Percentiles rank a stretch among this genome's conserved stretches.
Conservation (phyloP, 352 stramenopile genomes). For the Pythium myriotylum region DNA sequence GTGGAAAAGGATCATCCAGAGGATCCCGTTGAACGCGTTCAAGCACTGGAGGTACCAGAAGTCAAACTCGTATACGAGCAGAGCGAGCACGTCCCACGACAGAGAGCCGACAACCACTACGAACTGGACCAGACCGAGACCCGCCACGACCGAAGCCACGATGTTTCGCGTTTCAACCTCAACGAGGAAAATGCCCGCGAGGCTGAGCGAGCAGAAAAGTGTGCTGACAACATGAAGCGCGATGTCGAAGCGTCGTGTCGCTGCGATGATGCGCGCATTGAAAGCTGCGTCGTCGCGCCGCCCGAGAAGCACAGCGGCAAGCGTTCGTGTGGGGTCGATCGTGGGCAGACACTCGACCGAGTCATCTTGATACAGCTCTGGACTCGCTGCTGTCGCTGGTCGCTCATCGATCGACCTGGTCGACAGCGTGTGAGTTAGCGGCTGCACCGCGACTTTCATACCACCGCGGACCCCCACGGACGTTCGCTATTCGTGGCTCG, state of each 20-base stretch:
- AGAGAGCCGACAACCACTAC: neutral
- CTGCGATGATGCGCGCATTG: neutral
- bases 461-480: too few species aligned
- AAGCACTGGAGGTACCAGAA: slow-evolving; percentile 14
- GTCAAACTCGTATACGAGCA: slow-evolving; percentile 1
- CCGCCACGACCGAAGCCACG: neutral
- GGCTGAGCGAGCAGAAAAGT: too few species aligned
- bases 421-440: too few species aligned
- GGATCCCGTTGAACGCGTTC: slow-evolving; percentile 5
- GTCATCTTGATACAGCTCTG: too few species aligned
- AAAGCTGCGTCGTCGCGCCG: slow-evolving; percentile 3
- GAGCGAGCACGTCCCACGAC: slow-evolving; percentile 5
- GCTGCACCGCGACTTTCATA: too few species aligned
- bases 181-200: neutral
- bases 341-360: neutral
- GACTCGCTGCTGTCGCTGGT: too few species aligned
- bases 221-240: neutral
- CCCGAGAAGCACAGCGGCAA: neutral
- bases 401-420: too few species aligned
- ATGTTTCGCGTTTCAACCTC: too few species aligned
- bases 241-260: neutral
- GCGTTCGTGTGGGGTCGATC: slow-evolving; percentile 2
- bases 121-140: neutral
- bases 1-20: too few species aligned
- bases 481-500: too few species aligned